These are phyloP conservation scores for Hortiboletus campestris DNA, from an alignment of 768 basidiomycete species.

Conservation along the genomic window DNA sequence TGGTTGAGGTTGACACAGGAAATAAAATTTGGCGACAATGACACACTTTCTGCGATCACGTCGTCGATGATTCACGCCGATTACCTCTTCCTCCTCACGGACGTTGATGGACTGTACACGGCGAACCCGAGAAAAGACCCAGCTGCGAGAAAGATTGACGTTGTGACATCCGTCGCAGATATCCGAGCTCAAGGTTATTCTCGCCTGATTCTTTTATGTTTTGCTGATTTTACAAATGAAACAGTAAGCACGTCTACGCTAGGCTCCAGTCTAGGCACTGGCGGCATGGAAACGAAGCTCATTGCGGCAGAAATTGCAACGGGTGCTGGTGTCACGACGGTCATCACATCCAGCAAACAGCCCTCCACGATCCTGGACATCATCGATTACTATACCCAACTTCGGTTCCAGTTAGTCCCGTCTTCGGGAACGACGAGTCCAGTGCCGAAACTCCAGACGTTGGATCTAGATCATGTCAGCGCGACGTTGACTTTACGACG, in stretches of 20 bases:
- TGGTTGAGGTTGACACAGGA: slow-evolving; percentile 53
- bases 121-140: slow-evolving; percentile 93
- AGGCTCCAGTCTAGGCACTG: slow-evolving; percentile 92
- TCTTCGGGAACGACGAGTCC: slow-evolving; percentile 33
- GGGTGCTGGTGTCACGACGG: slow-evolving; percentile 88
- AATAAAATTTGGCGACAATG: slow-evolving; percentile 99
- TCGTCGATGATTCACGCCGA: slow-evolving; percentile 98
- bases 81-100: slow-evolving; percentile 93
- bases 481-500: slow-evolving; percentile 33
- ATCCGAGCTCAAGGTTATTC: slow-evolving; percentile 76
- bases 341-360: slow-evolving; percentile 82
- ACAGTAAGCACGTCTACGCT: slow-evolving; percentile 90
- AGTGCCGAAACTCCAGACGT: slow-evolving; percentile 19
- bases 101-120: slow-evolving; percentile 94
- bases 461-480: slow-evolving; percentile 26
- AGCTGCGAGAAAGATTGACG: slow-evolving; percentile 71
- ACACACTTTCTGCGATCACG: slow-evolving; percentile 95
- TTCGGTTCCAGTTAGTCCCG: slow-evolving; percentile 37
- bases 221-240: neutral
- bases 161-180: slow-evolving; percentile 77
- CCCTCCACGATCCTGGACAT: slow-evolving; percentile 76
- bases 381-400: slow-evolving; percentile 68
- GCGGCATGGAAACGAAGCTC: slow-evolving; percentile 99
- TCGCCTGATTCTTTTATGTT: neutral
- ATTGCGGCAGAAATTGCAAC: slow-evolving; percentile 98